Evolutionary conservation across 352 stramenopile species (phyloP).

Genomic region (Phytophthora multivora): DNA sequence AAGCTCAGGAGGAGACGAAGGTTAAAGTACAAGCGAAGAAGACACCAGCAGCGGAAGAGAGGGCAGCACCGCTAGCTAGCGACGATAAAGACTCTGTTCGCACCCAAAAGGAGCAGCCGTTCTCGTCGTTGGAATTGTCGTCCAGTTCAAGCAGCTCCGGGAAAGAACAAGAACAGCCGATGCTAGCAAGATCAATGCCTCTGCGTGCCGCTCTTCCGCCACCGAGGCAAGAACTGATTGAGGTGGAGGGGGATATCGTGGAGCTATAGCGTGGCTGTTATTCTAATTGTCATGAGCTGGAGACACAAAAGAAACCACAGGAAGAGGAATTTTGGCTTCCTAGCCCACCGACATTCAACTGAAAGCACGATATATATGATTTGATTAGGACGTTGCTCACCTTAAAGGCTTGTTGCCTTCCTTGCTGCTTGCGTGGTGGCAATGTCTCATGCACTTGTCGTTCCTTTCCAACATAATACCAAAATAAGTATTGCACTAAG

Average conservation of each 20-base stretch:
- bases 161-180: constrained; percentile 30
- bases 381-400: constrained; percentile 31
- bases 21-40: not conserved
- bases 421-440: constrained; percentile 3
- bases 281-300: constrained; percentile 18
- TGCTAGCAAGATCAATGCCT: constrained; percentile 38
- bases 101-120: constrained; percentile 2
- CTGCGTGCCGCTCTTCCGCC: constrained; percentile 37
- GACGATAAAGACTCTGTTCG: not conserved
- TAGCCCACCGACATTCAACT: constrained; percentile 4
- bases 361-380: constrained; percentile 33
- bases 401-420: not conserved
- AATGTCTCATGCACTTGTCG: constrained; percentile 3
- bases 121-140: constrained; percentile 15
- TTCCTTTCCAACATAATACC: constrained; percentile 35
- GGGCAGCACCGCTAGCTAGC: not conserved
- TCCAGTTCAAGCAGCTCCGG: constrained; percentile 16
- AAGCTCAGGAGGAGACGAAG: constrained; percentile 6
- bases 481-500: constrained; percentile 37
- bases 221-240: constrained; percentile 50
- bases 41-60: not conserved
- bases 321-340: constrained; percentile 1
- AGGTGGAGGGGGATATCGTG: constrained; percentile 68
- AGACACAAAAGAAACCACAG: not conserved
- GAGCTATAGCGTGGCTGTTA: constrained; percentile 45